A percentile compares a stretch with the other conserved stretches of the same genome.
phyloP scores from a whole-genome alignment of 1,284 basidiomycete genomes.

The Veloboletus limbatus region DNA sequence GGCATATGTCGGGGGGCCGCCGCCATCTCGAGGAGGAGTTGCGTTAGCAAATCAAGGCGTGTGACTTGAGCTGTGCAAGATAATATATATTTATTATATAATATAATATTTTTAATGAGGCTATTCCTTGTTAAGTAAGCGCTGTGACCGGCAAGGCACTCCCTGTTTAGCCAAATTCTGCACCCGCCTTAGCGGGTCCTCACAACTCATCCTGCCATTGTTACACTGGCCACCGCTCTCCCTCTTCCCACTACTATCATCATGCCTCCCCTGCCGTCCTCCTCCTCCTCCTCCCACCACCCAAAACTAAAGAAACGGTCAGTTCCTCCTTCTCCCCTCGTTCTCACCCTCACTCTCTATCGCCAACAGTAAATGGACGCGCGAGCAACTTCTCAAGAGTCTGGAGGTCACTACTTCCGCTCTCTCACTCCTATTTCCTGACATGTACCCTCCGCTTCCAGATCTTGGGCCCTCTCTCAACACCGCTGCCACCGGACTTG shows the following conservation, averaged over 20 bases:
- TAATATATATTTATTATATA: too few species aligned
- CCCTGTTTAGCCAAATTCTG: slow-evolving; percentile 36
- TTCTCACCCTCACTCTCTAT: slow-evolving; percentile 26
- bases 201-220: slow-evolving; percentile 38
- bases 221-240: slow-evolving; percentile 38
- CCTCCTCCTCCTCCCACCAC: slow-evolving; percentile 25
- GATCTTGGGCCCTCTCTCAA: slow-evolving; percentile 56
- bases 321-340: slow-evolving; percentile 25
- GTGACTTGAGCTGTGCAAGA: too few species aligned
- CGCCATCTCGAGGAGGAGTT: too few species aligned
- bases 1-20: too few species aligned
- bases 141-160: slow-evolving; percentile 39
- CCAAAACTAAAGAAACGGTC: slow-evolving; percentile 37
- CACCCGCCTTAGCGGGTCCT: slow-evolving; percentile 32
- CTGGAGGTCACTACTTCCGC: slow-evolving; percentile 45
- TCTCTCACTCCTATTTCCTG: slow-evolving; percentile 4
- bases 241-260: slow-evolving; percentile 40
- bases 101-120: background rate
- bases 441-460: slow-evolving; percentile 32
- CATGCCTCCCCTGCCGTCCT: slow-evolving; percentile 29
- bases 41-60: too few species aligned
- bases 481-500: slow-evolving; percentile 58
- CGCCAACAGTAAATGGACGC: slow-evolving; percentile 50
- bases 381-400: slow-evolving; percentile 58
- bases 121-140: slow-evolving; percentile 33